These are phyloP conservation scores for Quercus wislizeni DNA, from an alignment of 306 rosid genomes.

Conservation along the genomic window DNA sequence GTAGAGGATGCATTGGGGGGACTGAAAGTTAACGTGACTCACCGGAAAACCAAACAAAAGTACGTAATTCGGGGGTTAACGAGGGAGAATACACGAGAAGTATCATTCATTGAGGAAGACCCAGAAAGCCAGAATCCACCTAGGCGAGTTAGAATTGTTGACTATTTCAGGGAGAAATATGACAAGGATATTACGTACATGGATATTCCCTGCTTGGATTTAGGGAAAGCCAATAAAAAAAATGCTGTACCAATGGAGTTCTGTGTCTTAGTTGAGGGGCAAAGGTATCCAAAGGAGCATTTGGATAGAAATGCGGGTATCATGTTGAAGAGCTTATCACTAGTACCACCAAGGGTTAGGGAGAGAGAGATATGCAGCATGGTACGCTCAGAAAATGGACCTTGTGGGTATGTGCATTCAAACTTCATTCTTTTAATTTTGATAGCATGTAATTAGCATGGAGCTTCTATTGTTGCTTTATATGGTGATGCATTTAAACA, in stretches of 20 bases:
- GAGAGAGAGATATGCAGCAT: slow-evolving; percentile 36
- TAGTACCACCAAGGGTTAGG: slow-evolving; percentile 40
- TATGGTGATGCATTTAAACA: neutral
- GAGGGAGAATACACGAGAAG: slow-evolving; percentile 26
- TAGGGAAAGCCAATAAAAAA: slow-evolving; percentile 51
- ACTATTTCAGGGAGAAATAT: slow-evolving; percentile 57
- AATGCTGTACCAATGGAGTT: slow-evolving; percentile 74
- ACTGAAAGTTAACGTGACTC: slow-evolving; percentile 62
- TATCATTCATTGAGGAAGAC: slow-evolving; percentile 44
- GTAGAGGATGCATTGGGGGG: slow-evolving; percentile 43
- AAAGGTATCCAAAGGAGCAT: slow-evolving; percentile 59
- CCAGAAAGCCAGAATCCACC: slow-evolving; percentile 33
- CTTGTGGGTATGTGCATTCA: slow-evolving; percentile 57
- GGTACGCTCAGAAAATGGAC: slow-evolving; percentile 64
- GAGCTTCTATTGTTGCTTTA: slow-evolving; percentile 4
- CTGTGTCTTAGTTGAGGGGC: slow-evolving; percentile 67
- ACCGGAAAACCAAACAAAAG: slow-evolving; percentile 55
- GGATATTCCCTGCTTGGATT: slow-evolving; percentile 73
- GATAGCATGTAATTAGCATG: neutral
- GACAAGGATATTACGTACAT: slow-evolving; percentile 36
- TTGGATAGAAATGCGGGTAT: slow-evolving; percentile 35
- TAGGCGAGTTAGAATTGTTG: slow-evolving; percentile 32
- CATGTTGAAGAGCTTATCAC: slow-evolving; percentile 43
- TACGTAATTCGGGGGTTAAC: slow-evolving; percentile 45
- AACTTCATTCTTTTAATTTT: slow-evolving; percentile 8